Base-by-base conservation (phyloP, 208 protist genomes). In the Tetramitus jugosus region DNA sequence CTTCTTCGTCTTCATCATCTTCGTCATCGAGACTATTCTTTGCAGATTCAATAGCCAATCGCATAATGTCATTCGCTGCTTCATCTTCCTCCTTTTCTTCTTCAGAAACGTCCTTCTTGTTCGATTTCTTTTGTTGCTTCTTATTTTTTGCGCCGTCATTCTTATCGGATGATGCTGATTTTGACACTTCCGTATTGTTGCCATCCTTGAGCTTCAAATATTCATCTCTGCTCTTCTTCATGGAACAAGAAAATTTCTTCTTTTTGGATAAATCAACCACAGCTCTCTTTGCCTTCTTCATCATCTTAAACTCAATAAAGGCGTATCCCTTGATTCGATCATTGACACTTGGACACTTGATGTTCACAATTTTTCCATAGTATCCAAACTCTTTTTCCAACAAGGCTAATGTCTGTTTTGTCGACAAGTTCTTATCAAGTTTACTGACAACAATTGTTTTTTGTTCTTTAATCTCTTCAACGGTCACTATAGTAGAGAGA, bases 241-340 rank as follows among this genome's bases (percentile, higher is more conserved):
- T 35, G 26, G 65, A 8, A 4, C 26, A 17, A 20, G 13, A 29
- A 23, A 71, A 52, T 14, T 45, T 45, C 2, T 20, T 49, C n/a
- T 71, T 23, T 37, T 71, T 71, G 8, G 26, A 49, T n/a, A n/a
- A n/a, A n/a, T n/a, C n/a, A 33, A 49, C 23, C 14, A 71, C 8
- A 14, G 65, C 65, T 49, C 14, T 33, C 8, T 71, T 49, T 2
- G 65, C 65, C 43, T 49, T 7, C 49, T 49, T 49, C 1, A 7
- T 14, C 31, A 33, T 71, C 49, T 13, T 49, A 71, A 35, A 71
- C 49, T 71, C 65, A 10, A 71, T 49, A 49, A 71, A 71, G 17
- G 23, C 35, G 49, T 71, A 71, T 49, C 65, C 65, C 17, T 71
- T 49, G 39, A 49, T 35, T 35, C 29, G n/a, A 8, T 33, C 26